Evolutionary conservation across 257 asterid genomes (phyloP), one percentile per base, ranked within the genome.

Genomic region (Solanum appendiculatum): DNA sequence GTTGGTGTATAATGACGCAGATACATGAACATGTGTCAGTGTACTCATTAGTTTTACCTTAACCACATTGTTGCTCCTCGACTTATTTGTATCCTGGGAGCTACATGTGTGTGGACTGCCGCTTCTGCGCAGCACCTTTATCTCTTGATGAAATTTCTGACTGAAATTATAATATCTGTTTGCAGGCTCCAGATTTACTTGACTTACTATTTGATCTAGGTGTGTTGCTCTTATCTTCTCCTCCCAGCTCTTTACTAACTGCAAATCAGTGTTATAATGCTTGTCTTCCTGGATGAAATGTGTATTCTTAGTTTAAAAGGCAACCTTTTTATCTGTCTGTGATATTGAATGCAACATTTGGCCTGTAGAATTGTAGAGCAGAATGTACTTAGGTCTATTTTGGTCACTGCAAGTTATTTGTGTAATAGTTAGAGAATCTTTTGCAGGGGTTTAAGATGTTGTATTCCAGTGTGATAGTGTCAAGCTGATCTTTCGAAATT

Each of bases 121-220:
- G n/a, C 56, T 87, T 31, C 40, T 68, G 74, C 75, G 33, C 39
- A 56, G 63, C n/a, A 75, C 56, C 72, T 75, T 29, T 16, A 20
- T 46, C 21, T 69, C 37, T 51, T 29, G 15, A 37, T 81, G 73
- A 48, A 34, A 36, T 84, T 86, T 80, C 86, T 86, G 86, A 74
- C 87, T 86, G 85, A 88, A 7, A 78, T 78, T 70, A 78, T 40
- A 60, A n/a, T 89, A 87, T 92, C 86, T 69, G 85, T 86, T 86
- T 91, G 91, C 96, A 97, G 99, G 98, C 99, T 33, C 98, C 98
- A 66, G 99, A 96, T 90, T 90, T 97, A 89, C 98, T 96, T 3
- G 94, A 95, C 73, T 86, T 93, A 74, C 92, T 97, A 54, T 96
- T 97, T 91, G 87, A 89, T 88, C 91, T 86, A 95, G 99, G 99